Evolutionary conservation across 768 basidiomycete genomes (phyloP).

Genomic region (Panellus pusillus): DNA sequence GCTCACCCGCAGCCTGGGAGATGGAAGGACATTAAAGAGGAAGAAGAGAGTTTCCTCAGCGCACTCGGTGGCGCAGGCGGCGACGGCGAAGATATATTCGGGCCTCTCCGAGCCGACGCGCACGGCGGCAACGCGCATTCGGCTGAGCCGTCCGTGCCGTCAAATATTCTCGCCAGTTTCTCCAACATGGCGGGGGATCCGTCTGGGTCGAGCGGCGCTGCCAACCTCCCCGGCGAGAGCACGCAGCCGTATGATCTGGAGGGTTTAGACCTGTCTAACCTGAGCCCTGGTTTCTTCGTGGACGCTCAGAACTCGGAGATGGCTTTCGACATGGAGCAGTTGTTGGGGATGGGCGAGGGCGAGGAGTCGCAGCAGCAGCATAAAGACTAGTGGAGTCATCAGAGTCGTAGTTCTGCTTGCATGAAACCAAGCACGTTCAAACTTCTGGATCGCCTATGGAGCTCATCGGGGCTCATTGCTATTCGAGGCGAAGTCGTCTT

Average conservation of each 20-base stretch:
- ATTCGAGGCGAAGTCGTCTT: too few relatives aligned
- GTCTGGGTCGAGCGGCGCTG: slow-evolving; percentile 21
- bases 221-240: slow-evolving; percentile 22
- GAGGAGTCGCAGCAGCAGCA: slow-evolving; percentile 33
- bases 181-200: slow-evolving; percentile 27
- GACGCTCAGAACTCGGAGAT: slow-evolving; percentile 37
- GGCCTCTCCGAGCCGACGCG: slow-evolving; percentile 29
- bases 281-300: slow-evolving; percentile 45
- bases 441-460: too few relatives aligned
- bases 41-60: slow-evolving; percentile 39
- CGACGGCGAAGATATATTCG: slow-evolving; percentile 33
- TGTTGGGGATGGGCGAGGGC: slow-evolving; percentile 48
- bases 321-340: slow-evolving; percentile 56
- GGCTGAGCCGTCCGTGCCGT: slow-evolving; percentile 27
- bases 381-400: too few relatives aligned
- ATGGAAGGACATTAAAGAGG: slow-evolving; percentile 23
- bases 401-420: too few relatives aligned
- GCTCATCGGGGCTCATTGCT: too few relatives aligned
- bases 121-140: slow-evolving; percentile 13
- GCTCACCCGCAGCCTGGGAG: slow-evolving; percentile 13
- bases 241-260: slow-evolving; percentile 48
- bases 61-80: slow-evolving; percentile 20
- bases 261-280: slow-evolving; percentile 44
- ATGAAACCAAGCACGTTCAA: too few relatives aligned
- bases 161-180: slow-evolving; percentile 44